Conservation (phyloP, 805 yeast species). For the Yamadazyma endophytica region DNA sequence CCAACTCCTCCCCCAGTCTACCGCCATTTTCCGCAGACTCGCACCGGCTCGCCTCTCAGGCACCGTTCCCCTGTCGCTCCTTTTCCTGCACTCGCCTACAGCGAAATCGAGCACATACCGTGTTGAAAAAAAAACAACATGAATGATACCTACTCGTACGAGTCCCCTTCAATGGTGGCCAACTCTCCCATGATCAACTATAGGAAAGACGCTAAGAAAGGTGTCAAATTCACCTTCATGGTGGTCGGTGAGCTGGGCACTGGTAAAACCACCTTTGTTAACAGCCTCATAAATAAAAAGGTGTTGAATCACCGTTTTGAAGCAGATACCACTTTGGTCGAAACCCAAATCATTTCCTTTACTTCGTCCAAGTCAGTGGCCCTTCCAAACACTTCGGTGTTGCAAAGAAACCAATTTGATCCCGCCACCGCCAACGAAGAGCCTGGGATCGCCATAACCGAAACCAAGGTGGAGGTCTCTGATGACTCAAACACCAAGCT, state of each 20-base stretch:
- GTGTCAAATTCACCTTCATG: slow-evolving; percentile 69
- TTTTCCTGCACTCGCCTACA: too few relatives aligned
- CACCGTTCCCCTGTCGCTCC: too few relatives aligned
- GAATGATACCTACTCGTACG: slow-evolving; percentile 20
- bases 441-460: slow-evolving; percentile 74
- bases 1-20: too few relatives aligned
- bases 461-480: slow-evolving; percentile 55
- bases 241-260: slow-evolving; percentile 71
- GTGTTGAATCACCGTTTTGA: slow-evolving; percentile 59
- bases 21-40: too few relatives aligned
- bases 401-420: slow-evolving; percentile 55
- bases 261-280: slow-evolving; percentile 74
- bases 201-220: slow-evolving; percentile 67
- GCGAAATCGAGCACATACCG: too few relatives aligned
- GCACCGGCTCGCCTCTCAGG: too few relatives aligned
- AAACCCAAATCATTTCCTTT: slow-evolving; percentile 52
- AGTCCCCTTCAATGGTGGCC: slow-evolving; percentile 22
- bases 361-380: slow-evolving; percentile 55
- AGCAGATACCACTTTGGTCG: slow-evolving; percentile 15
- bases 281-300: slow-evolving; percentile 59
- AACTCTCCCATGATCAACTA: slow-evolving; percentile 46
- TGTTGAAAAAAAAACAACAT: too few relatives aligned
- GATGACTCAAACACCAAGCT: slow-evolving; percentile 57
- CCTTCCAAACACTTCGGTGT: slow-evolving; percentile 50
- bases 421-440: slow-evolving; percentile 58